Evolutionary conservation across 768 basidiomycete species (phyloP).

Genomic region (Austroboletus eburneus): DNA sequence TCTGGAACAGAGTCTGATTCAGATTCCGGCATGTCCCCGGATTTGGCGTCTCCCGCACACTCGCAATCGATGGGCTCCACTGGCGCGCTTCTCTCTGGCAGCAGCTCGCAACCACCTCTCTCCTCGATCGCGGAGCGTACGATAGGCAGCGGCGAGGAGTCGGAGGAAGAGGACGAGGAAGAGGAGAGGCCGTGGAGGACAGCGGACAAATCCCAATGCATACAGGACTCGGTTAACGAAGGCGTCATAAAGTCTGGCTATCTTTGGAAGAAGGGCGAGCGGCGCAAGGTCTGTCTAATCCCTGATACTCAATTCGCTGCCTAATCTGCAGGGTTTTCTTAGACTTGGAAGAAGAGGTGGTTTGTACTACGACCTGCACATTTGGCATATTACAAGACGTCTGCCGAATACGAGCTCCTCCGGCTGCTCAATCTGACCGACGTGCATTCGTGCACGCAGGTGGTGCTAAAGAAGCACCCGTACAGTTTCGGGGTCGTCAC

Average conservation of each 20-base stretch:
- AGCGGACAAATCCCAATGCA: slow-evolving; percentile 39
- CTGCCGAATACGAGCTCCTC: slow-evolving; percentile 90
- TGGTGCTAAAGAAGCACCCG: slow-evolving; percentile 83
- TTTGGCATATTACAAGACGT: slow-evolving; percentile 94
- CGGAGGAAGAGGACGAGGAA: slow-evolving; percentile 70
- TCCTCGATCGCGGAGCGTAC: slow-evolving; percentile 76
- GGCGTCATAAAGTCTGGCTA: slow-evolving; percentile 88
- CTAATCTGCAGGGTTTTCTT: slow-evolving; percentile 8
- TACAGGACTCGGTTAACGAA: slow-evolving; percentile 54
- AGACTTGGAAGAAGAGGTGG: slow-evolving; percentile 99
- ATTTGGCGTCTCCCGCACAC: slow-evolving; percentile 38
- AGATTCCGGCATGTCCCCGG: slow-evolving; percentile 63
- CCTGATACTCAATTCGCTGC: background rate
- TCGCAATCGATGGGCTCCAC: slow-evolving; percentile 34
- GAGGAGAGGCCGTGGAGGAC: slow-evolving; percentile 64
- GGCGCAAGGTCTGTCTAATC: slow-evolving; percentile 72
- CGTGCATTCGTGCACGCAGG: slow-evolving; percentile 85
- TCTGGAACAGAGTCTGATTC: slow-evolving; percentile 88
- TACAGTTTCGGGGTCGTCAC: slow-evolving; percentile 93
- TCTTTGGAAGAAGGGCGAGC: slow-evolving; percentile 96
- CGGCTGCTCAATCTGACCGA: slow-evolving; percentile 83
- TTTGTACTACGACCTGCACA: slow-evolving; percentile 92
- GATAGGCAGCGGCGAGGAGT: slow-evolving; percentile 69
- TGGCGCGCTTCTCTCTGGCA: slow-evolving; percentile 27
- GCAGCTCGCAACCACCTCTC: slow-evolving; percentile 48